Conservation (phyloP, 176 grass and related monocot genomes). For the Poa pratensis region DNA sequence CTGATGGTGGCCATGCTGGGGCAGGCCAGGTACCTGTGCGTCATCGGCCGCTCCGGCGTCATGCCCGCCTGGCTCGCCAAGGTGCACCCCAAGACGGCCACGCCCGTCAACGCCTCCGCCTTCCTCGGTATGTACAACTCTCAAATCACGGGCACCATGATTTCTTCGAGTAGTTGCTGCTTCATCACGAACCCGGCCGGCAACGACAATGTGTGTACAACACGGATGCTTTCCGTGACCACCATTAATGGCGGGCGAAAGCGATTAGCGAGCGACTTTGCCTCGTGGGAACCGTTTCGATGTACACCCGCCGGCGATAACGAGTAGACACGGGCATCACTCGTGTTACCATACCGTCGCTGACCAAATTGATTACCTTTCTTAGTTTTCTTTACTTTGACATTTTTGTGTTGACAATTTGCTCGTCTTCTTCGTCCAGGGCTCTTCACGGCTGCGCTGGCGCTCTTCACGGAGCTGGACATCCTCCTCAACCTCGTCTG, state of each 20-base stretch:
- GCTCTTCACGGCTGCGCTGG: constrained; percentile 73
- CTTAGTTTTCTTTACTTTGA: neutral
- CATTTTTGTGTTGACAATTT: neutral
- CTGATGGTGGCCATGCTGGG: constrained; percentile 93
- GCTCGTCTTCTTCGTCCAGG: constrained; percentile 43
- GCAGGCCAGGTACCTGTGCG: constrained; percentile 89
- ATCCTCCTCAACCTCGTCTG: constrained; percentile 85
- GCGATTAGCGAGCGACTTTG: constrained; percentile 5
- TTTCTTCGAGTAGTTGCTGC: neutral
- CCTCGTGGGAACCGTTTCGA: neutral
- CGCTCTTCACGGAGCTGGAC: constrained; percentile 88
- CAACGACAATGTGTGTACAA: neutral
- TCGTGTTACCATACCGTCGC: neutral
- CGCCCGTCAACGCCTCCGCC: constrained; percentile 85
- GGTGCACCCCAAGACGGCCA: constrained; percentile 70
- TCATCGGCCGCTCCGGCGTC: constrained; percentile 87
- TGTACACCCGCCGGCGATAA: neutral
- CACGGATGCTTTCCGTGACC: constrained; percentile 14
- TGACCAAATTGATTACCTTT: neutral
- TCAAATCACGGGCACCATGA: neutral
- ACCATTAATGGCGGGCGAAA: constrained; percentile 7
- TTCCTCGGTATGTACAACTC: constrained; percentile 61
- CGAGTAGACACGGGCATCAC: constrained; percentile 2
- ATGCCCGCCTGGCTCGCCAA: constrained; percentile 81
- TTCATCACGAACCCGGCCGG: neutral